Percentiles rank a stretch among this genome's conserved stretches.
Evolutionary conservation across 1,284 basidiomycete genomes (phyloP).

Genomic region (Ustilago tritici): DNA sequence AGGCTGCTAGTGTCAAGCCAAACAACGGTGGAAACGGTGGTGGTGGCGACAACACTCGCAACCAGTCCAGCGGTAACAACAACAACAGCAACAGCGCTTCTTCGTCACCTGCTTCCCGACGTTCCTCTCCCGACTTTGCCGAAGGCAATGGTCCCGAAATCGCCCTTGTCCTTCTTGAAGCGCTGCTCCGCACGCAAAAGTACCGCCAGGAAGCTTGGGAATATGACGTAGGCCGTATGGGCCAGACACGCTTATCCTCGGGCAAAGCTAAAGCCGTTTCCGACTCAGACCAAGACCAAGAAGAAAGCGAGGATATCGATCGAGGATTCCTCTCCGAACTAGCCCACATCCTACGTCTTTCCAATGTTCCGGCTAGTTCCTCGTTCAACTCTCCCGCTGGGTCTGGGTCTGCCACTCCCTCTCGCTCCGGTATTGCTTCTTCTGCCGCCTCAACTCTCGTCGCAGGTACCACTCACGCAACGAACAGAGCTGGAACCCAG

Average conservation of each 20-base stretch:
- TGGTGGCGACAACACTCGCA: conserved; percentile 8
- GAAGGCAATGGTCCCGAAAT: conserved; percentile 82
- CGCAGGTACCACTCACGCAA: conserved; percentile 37
- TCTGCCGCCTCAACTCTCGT: conserved; percentile 37
- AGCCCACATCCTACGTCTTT: conserved; percentile 46
- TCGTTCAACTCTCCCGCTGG: conserved; percentile 40
- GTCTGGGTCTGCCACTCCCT: conserved; percentile 48
- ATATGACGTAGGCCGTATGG: conserved; percentile 57
- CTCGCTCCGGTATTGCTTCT: conserved; percentile 24
- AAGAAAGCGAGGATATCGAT: conserved; percentile 26
- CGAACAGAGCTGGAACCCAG: conserved; percentile 74
- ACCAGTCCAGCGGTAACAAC: conserved; percentile 4
- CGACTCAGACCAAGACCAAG: conserved; percentile 23
- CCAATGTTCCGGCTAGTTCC: conserved; percentile 39
- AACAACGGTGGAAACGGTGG: conserved; percentile 2
- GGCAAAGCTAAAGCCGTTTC: conserved; percentile 28
- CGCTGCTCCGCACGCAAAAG: conserved; percentile 83
- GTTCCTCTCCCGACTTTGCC: conserved; percentile 56
- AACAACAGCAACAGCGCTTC: conserved; percentile 7
- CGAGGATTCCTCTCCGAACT: conserved; percentile 56
- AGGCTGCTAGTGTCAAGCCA: conserved; percentile 36
- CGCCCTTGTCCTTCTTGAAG: conserved; percentile 88
- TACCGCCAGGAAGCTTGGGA: conserved; percentile 75
- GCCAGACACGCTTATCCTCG: conserved; percentile 14
- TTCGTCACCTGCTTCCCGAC: conserved; percentile 32